These are phyloP conservation scores for Euphorbia tirucalli DNA, from an alignment of 345 rosid genomes.

Conservation along the genomic window DNA sequence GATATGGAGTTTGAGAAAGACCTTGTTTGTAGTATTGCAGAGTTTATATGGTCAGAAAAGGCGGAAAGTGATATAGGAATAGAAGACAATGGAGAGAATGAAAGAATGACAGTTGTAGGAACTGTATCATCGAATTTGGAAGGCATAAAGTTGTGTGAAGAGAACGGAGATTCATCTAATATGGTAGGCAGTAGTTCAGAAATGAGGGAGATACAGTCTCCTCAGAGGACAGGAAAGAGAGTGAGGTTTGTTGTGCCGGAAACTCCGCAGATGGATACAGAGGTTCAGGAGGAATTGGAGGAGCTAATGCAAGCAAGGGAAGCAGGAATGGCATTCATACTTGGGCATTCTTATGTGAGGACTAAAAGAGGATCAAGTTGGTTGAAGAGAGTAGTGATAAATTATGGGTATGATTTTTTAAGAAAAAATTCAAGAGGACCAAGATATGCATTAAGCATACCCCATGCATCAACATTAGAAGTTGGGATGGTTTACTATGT, in stretches of 20 bases:
- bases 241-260: slow-evolving; percentile 17
- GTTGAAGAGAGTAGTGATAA: slow-evolving; percentile 35
- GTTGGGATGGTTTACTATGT: slow-evolving; percentile 42
- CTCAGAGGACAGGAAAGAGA: background rate
- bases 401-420: slow-evolving; percentile 35
- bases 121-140: slow-evolving; percentile 11
- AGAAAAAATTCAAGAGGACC: slow-evolving; percentile 37
- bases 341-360: slow-evolving; percentile 30
- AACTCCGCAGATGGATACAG: background rate
- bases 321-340: slow-evolving; percentile 39
- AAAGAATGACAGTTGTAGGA: slow-evolving; percentile 20
- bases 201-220: slow-evolving; percentile 3
- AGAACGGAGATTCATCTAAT: slow-evolving; percentile 3
- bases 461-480: slow-evolving; percentile 30
- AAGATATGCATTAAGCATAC: slow-evolving; percentile 28
- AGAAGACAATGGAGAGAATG: slow-evolving; percentile 10
- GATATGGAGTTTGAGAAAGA: slow-evolving; percentile 22
- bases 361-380: slow-evolving; percentile 27
- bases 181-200: slow-evolving; percentile 14
- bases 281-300: slow-evolving; percentile 19
- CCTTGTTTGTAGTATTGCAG: slow-evolving; percentile 24
- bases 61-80: background rate
- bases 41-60: slow-evolving; percentile 23
- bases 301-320: slow-evolving; percentile 39
- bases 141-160: slow-evolving; percentile 22